Evolutionary conservation across 176 grass and related monocot species (phyloP), one percentile per base, ranked within the genome.

Genomic region (Pontederia paniculata): DNA sequence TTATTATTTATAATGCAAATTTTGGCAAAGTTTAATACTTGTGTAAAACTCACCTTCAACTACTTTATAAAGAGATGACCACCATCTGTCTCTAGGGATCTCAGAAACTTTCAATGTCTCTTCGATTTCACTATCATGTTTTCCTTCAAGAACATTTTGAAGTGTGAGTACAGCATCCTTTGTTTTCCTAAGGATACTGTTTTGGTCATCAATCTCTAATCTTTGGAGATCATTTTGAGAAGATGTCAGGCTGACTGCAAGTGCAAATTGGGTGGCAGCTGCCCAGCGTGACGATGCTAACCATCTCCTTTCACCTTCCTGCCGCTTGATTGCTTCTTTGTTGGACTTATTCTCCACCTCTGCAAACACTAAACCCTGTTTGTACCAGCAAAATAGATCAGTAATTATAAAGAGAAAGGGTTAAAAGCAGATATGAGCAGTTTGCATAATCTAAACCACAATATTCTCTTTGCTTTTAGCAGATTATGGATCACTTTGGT

Each of bases 61-160:
- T 23, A 98, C 72, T 82, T 75, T 98, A 80, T 93, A 98, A 60
- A 98, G 83, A 44, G 94, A 88, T 17, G 94, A 93, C 94, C 94
- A 98, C 94, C 94, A 98, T 63, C 87, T 72, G 43, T 88, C 83
- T 71, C 73, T 31, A 50, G 86, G 79, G 62, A 91, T 75, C 50
- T 91, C 58, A 53, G 79, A 80, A 42, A 82, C 77, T 43, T 58
- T 70, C 48, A 98, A 75, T 52, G 83, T 70, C 47, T 91, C 94
- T 12, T 93, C 78, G 7, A 98, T 98, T 79, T 98, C 87, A 3
- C 21, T 74, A 2, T 88, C 72, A 70, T 83, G 87, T 71, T 84
- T 84, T 57, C 94, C 87, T 84, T 88, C 80, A 21, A 98, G 66
- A 62, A 98, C 87, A 67, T 47, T 91, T 58, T 98, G 93, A 57